Base-by-base conservation (phyloP, 495 filamentous ascomycete species). In the Penicillium malachiteum region DNA sequence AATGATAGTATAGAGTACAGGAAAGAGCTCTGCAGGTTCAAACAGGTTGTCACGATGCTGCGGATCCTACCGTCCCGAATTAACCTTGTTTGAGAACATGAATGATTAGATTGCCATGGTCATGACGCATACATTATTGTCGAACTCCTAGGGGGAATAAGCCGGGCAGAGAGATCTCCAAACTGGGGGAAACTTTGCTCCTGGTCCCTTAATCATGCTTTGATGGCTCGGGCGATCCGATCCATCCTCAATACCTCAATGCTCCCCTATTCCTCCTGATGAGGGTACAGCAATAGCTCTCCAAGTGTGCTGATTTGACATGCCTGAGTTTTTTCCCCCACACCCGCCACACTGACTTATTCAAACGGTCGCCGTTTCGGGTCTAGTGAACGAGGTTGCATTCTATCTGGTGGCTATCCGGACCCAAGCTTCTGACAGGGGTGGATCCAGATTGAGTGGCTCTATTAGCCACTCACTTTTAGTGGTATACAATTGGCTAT, bases 61-160 rank as follows among this genome's bases (percentile, higher is more conserved):
- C 44, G 45, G 59, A 68, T 65, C 63, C 51, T 56, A 56, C 56
- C 50, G 48, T 62, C 52, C 52, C 48, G 41, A 53, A 52, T 41
- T 37, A 52, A 57, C 53, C 59, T 50, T 54, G 37, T 48, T 51
- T 45, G 33, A 43, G 2, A 9, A 38, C 21, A 33, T 48, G 42
- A 58, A 62, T 62, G 54, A 62, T 60, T 50, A 56, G 52, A 56
- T 41, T 49, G 50, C 40, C 48, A n/a, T 43, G 54, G 52, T 66
- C 60, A 75, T 75, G 71, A 74, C 69, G 68, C 62, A 62, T 73
- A 75, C 65, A 73, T 56, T 69, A 40, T 10, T 21, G 14, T 21
- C 9, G 9, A 13, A 11, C 11, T 31, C 2, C 5, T n/a, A 0
- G 0, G 13, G 43, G 39, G 14, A 2, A 13, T 0, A 31, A 3